Percentiles rank a stretch among this genome's conserved stretches.
Conservation (phyloP, 441 rosid species). For the Hura crepitans region DNA sequence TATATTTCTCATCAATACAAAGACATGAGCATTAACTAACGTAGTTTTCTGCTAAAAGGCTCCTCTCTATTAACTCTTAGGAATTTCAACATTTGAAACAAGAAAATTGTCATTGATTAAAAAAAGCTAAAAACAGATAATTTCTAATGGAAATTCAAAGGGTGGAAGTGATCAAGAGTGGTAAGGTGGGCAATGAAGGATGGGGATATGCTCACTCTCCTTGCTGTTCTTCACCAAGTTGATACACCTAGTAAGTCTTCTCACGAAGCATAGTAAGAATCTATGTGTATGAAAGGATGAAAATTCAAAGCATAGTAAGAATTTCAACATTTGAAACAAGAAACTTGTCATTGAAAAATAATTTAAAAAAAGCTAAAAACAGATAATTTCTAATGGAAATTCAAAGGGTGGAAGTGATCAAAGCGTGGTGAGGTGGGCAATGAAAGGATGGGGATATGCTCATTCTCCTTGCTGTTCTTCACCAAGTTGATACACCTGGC, state of each 20-base stretch:
- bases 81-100: too few relatives aligned
- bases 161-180: constrained; percentile 44
- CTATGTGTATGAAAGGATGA: too few relatives aligned
- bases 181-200: constrained; percentile 39
- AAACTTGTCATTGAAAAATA: not conserved
- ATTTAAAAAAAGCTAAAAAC: not conserved
- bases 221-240: constrained; percentile 35
- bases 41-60: not conserved
- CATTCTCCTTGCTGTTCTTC: constrained; percentile 35
- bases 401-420: constrained; percentile 46
- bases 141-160: constrained; percentile 29
- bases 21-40: not conserved
- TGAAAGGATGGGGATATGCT: constrained; percentile 42
- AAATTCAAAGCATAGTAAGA: too few relatives aligned
- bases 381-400: constrained; percentile 15
- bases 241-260: constrained; percentile 25
- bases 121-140: too few relatives aligned
- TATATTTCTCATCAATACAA: too few relatives aligned
- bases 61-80: too few relatives aligned
- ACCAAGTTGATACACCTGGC: constrained; percentile 26
- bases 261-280: constrained; percentile 20
- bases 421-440: constrained; percentile 39
- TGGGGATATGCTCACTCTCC: constrained; percentile 41
- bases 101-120: not conserved
- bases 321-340: too few relatives aligned